Base-by-base conservation (phyloP, 257 asterid genomes). In the Haberlea rhodopensis region DNA sequence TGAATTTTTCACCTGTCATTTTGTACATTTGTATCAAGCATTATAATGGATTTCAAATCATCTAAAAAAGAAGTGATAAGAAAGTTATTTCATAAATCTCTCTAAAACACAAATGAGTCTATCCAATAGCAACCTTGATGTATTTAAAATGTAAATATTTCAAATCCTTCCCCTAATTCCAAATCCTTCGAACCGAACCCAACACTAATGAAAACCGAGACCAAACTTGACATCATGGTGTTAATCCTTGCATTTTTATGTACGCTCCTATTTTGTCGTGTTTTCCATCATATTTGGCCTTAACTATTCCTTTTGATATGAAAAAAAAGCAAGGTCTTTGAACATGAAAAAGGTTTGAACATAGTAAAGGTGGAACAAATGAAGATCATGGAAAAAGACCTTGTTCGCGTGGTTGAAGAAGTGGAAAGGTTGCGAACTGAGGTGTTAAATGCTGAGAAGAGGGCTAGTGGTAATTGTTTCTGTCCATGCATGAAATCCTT, bases 351-450 rank as follows among this genome's bases (percentile, higher is more conserved):
- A 71, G 79, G 86, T 54, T 27, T 66, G 34, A 94, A 90, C 76
- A 65, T 40, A 16, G 87, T 78, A 51, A 86, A 87, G 78, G 95
- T 94, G 62, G 85, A 85, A 60, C 71, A 81, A 67, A 63, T 87
- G 97, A 75, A 82, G 79, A 63, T 53, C 22, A 52, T 75, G 82
- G 99, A 90, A 90, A 82, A 76, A 75, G 81, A 94, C 57, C 72
- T 94, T 64, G 76, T 87, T 51, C 78, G 57, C 53, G 64, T 80
- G 86, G 78, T 77, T 63, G 83, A 45, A 43, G 91, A 94, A 81
- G 81, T 80, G 43, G 95, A 87, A 61, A 80, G 82, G 65, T 70
- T 87, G 70, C 94, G 80, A 0, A 79, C 77, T 9, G 80, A 73
- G 74, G 60, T 85, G 74, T 57, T 58, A 65, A 76, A 67, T 62